Conservation (phyloP, 306 rosid species). For the Parietaria judaica region DNA sequence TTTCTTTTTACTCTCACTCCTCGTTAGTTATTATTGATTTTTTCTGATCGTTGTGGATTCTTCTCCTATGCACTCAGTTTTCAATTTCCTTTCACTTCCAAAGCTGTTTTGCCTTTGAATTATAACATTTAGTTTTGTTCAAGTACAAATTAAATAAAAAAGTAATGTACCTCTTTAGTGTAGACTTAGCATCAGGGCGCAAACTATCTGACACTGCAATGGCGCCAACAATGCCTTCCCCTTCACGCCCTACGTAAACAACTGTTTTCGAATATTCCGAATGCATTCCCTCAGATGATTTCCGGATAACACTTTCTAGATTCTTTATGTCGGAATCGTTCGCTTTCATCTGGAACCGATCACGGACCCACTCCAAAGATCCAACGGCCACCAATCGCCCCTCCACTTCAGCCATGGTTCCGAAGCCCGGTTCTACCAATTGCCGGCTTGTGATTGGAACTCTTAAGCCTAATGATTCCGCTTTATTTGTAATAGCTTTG, state of each 20-base stretch:
- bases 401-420: slow-evolving; percentile 79
- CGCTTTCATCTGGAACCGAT: slow-evolving; percentile 49
- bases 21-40: too few relatives aligned
- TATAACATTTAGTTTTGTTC: too few relatives aligned
- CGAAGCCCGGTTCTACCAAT: slow-evolving; percentile 85
- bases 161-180: slow-evolving; percentile 50
- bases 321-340: slow-evolving; percentile 39
- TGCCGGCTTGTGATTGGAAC: slow-evolving; percentile 68
- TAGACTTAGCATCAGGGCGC: slow-evolving; percentile 75
- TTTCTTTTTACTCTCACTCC: too few relatives aligned
- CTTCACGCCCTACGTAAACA: slow-evolving; percentile 92
- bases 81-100: too few relatives aligned
- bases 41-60: too few relatives aligned
- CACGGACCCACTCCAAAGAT: slow-evolving; percentile 63
- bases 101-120: too few relatives aligned
- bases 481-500: slow-evolving; percentile 68
- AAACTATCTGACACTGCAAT: slow-evolving; percentile 76
- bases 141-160: neutral
- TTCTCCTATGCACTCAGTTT: too few relatives aligned
- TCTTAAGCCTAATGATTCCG: slow-evolving; percentile 64
- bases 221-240: slow-evolving; percentile 85
- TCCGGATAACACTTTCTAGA: slow-evolving; percentile 44
- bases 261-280: slow-evolving; percentile 69
- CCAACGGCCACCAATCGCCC: slow-evolving; percentile 88
- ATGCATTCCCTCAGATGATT: slow-evolving; percentile 37